Evolutionary conservation across 371 early-diverging fungal genomes (phyloP).

Genomic region (Smittium mucronatum): DNA sequence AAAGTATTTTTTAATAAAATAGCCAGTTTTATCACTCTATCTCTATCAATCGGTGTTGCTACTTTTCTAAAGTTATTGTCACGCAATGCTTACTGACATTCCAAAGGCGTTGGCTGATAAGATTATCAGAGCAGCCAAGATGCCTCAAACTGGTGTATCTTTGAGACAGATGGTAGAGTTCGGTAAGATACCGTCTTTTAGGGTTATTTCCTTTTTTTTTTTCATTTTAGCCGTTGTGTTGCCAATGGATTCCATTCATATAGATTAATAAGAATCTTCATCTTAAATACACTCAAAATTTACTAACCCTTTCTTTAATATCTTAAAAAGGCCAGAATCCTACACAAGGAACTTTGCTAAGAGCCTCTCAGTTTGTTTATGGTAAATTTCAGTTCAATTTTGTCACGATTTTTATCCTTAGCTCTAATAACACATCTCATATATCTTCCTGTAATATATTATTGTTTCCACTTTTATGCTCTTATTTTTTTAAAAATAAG

Average conservation of each 20-base stretch:
- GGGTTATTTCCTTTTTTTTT: slow-evolving; percentile 8
- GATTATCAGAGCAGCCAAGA: slow-evolving; percentile 57
- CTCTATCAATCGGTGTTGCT: too few species aligned
- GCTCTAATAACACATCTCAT: too few species aligned
- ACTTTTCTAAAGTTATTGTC: too few species aligned
- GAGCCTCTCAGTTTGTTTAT: slow-evolving; percentile 80
- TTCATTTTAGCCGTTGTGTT: too few species aligned
- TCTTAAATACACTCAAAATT: background rate
- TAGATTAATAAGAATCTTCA: too few species aligned
- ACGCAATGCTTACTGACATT: slow-evolving; percentile 22
- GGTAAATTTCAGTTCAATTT: too few species aligned
- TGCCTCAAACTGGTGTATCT: slow-evolving; percentile 84
- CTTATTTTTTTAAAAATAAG: too few species aligned
- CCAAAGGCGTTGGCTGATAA: slow-evolving; percentile 46
- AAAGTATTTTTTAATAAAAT: too few species aligned
- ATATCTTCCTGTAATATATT: background rate
- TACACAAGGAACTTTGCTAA: slow-evolving; percentile 59
- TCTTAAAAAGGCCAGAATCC: slow-evolving; percentile 58
- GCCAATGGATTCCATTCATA: too few species aligned
- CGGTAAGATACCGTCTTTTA: slow-evolving; percentile 43
- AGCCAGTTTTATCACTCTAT: too few species aligned
- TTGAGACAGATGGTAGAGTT: slow-evolving; percentile 87
- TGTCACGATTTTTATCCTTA: too few species aligned
- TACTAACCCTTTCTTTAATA: background rate
- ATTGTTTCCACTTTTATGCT: too few species aligned